Conservation (phyloP, 805 yeast genomes). For the Yarrowia yakushimensis region DNA sequence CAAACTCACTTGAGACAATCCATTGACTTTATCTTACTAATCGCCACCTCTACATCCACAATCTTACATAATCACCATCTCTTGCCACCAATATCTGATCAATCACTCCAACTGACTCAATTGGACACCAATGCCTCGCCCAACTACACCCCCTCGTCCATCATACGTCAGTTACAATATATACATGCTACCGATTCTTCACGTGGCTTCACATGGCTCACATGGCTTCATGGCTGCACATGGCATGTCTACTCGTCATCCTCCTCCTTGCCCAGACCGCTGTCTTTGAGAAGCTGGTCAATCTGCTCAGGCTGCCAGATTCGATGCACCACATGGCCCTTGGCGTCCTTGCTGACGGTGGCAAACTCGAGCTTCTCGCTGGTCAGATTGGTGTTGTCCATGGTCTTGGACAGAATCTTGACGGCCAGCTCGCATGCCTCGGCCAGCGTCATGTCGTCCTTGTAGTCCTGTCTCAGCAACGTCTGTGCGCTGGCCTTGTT, state of each 20-base stretch:
- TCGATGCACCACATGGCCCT: conserved; percentile 58
- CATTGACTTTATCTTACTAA: no score
- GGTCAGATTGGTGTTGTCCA: conserved; percentile 80
- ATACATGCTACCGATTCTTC: not conserved
- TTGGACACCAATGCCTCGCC: no score
- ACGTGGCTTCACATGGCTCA: not conserved
- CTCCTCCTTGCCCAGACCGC: conserved; percentile 63
- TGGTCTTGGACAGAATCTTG: conserved; percentile 88
- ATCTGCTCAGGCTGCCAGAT: conserved; percentile 81
- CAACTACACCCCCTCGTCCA: not conserved
- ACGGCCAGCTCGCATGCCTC: conserved; percentile 86
- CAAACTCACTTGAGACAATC: no score
- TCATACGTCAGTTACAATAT: conserved; percentile 4
- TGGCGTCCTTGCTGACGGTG: conserved; percentile 53
- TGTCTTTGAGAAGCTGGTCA: conserved; percentile 63
- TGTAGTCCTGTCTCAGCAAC: conserved; percentile 88
- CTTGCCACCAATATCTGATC: not conserved
- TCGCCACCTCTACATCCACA: not conserved
- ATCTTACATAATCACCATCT: not conserved
- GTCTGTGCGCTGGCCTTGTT: conserved; percentile 96
- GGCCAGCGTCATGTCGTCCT: conserved; percentile 59
- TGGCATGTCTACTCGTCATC: conserved; percentile 43
- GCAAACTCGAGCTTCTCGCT: conserved; percentile 92
- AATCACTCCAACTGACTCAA: not conserved
- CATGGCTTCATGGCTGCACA: not conserved